phyloP scores from a whole-genome alignment of 2,329 filamentous ascomycete species.

The Aspergillus ochraceoroseus region DNA sequence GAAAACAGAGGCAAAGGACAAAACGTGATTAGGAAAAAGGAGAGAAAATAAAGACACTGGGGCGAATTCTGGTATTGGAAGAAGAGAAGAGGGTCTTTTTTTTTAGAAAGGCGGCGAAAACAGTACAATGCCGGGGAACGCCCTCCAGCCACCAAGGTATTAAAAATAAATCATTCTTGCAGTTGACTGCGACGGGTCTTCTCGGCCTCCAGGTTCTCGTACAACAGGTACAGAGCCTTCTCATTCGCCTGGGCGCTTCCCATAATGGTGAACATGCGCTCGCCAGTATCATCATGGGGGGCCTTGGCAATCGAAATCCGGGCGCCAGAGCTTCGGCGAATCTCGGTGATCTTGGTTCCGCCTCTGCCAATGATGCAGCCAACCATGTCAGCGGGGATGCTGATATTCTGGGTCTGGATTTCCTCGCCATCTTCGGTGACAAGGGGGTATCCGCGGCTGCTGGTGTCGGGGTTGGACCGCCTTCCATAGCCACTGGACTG shows the following conservation, averaged over 20 bases:
- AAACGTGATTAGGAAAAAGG: constrained; percentile 17
- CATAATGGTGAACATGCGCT: constrained; percentile 99
- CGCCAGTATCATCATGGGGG: constrained; percentile 92
- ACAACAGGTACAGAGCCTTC: constrained; percentile 89
- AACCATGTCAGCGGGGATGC: constrained; percentile 98
- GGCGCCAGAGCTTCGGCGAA: constrained; percentile 91
- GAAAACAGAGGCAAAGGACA: constrained; percentile 18
- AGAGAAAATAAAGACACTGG: constrained; percentile 4
- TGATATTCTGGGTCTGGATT: constrained; percentile 98
- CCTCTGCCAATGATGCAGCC: constrained; percentile 96
- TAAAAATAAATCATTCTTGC: constrained; percentile 46
- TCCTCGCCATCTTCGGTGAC: constrained; percentile 96
- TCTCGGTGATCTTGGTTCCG: constrained; percentile 97
- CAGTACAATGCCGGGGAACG: constrained; percentile 3
- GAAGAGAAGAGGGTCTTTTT: constrained; percentile 1
- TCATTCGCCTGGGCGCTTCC: constrained; percentile 91
- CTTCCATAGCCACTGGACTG: constrained; percentile 66
- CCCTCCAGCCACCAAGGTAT: neutral
- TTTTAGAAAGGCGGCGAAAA: neutral
- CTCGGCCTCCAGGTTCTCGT: constrained; percentile 98
- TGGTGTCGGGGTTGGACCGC: constrained; percentile 77
- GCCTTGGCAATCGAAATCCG: constrained; percentile 97
- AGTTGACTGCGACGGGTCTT: constrained; percentile 95
- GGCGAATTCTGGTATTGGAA: constrained; percentile 11
- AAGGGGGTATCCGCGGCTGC: constrained; percentile 72